Evolutionary conservation across 2,329 filamentous ascomycete species (phyloP), one percentile per base, ranked within the genome.

Genomic region (Sphaerulina populicola): DNA sequence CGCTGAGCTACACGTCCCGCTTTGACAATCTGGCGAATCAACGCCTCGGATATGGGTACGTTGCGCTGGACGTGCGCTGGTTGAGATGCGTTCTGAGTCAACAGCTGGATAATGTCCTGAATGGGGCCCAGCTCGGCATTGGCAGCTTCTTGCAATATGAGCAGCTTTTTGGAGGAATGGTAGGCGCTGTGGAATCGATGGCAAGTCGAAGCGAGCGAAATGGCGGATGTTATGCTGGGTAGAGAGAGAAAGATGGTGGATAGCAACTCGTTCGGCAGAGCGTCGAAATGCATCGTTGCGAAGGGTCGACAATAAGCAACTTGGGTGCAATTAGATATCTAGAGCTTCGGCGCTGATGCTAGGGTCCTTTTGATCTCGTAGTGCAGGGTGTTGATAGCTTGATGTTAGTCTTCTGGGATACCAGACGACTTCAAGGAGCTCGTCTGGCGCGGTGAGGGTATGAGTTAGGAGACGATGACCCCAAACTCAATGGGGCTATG

Each of bases 41-140:
- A 66, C 1, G 77, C 71, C 46, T 76, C 66, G 0, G 77, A 80
- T 47, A 81, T 69, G 1, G 77, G 75, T 0, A 76, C 75, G 14
- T 67, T 62, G 44, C 79, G 77, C 40, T 70, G 66, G 31, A 77
- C 57, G 60, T 82, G 79, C 2, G 76, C 77, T 3, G 76, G 73
- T 60, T 83, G 79, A 53, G 74, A 79, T 37, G 73, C 68, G 57
- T 83, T 82, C 62, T 81, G 76, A 14, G 79, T 82, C 35, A 81
- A 68, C 14, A 83, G 67, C 60, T 81, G 79, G 50, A 78, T 71
- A 53, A 79, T 74, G 62, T 82, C 79, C 51, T 77, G 60, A 11
- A 82, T 64, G 2, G 80, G 80, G 0, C 80, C 79, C 57, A 75
- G 79, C 61, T 82, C 76, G 30, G 67, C 63, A 60, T 81, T 76